Evolutionary conservation across 768 basidiomycete genomes (phyloP).

Genomic region (Russula brevipes): DNA sequence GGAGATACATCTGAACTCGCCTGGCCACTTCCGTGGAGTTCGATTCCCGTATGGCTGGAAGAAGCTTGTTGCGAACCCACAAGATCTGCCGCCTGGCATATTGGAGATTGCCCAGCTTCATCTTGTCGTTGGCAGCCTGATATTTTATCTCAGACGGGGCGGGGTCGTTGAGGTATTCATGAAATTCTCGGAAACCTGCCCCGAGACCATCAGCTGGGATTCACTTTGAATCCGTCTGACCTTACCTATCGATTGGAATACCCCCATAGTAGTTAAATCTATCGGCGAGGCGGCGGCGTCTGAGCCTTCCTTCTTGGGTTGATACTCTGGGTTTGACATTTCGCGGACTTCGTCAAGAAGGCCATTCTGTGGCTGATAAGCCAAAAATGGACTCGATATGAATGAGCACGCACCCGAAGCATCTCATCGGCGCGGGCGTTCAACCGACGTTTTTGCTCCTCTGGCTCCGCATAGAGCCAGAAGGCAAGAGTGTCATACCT

Average conservation of each 20-base stretch:
- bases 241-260: slow-evolving; percentile 91
- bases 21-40: slow-evolving; percentile 33
- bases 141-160: slow-evolving; percentile 35
- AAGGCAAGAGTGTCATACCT: slow-evolving; percentile 85
- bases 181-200: slow-evolving; percentile 90
- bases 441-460: slow-evolving; percentile 58
- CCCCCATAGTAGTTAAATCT: slow-evolving; percentile 70
- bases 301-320: neutral
- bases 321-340: slow-evolving; percentile 36
- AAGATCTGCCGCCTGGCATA: slow-evolving; percentile 89
- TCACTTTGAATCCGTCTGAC: neutral
- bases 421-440: slow-evolving; percentile 83
- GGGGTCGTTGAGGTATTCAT: slow-evolving; percentile 51
- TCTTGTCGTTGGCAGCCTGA: slow-evolving; percentile 60
- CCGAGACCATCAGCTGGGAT: neutral
- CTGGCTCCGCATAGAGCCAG: slow-evolving; percentile 81
- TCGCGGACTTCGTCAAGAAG: slow-evolving; percentile 72
- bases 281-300: slow-evolving; percentile 9
- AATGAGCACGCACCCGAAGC: slow-evolving; percentile 58
- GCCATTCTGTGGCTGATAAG: slow-evolving; percentile 35
- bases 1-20: slow-evolving; percentile 48
- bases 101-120: slow-evolving; percentile 83
- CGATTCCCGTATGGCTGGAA: slow-evolving; percentile 60
- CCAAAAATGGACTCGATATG: slow-evolving; percentile 6
- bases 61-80: slow-evolving; percentile 87